Evolutionary conservation across 352 stramenopile species (phyloP).

Genomic region (Bremia lactucae): DNA sequence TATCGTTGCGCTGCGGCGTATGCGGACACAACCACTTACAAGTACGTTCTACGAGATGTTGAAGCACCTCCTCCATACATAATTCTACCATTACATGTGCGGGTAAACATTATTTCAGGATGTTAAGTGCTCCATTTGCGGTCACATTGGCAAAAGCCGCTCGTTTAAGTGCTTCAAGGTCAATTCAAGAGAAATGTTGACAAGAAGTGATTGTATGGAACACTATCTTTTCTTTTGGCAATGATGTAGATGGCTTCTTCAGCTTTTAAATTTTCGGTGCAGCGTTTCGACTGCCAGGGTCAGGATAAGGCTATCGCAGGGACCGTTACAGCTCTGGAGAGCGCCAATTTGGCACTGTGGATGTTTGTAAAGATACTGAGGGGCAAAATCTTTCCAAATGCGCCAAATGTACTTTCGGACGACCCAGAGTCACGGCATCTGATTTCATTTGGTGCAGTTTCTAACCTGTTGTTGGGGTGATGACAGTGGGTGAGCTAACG

Average conservation of each 20-base stretch:
- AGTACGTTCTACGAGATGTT: conserved; percentile 4
- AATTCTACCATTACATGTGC: no score
- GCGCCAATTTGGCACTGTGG: conserved; percentile 28
- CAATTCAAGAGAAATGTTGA: no score
- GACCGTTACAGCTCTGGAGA: conserved; percentile 12
- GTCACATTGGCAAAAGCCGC: conserved; percentile 56
- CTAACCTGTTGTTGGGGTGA: no score
- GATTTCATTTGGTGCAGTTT: conserved; percentile 62
- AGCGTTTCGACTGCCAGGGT: conserved; percentile 37
- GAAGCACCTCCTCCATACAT: not conserved
- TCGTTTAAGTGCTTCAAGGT: conserved; percentile 53
- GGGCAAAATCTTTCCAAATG: conserved; percentile 29
- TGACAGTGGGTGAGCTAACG: no score
- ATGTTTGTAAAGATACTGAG: conserved; percentile 46
- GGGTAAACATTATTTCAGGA: no score
- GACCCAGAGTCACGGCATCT: conserved; percentile 40
- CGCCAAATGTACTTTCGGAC: conserved; percentile 18
- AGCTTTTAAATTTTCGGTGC: conserved; percentile 37
- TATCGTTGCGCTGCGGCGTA: conserved; percentile 10
- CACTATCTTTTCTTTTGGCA: no score
- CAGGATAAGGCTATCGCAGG: conserved; percentile 16
- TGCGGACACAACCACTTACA: conserved; percentile 22
- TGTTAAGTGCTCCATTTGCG: conserved; percentile 49
- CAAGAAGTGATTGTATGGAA: no score
- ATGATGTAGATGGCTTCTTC: conserved; percentile 22